Evolutionary conservation across 495 filamentous ascomycete genomes (phyloP).

Genomic region (Pyrenula massariospora): DNA sequence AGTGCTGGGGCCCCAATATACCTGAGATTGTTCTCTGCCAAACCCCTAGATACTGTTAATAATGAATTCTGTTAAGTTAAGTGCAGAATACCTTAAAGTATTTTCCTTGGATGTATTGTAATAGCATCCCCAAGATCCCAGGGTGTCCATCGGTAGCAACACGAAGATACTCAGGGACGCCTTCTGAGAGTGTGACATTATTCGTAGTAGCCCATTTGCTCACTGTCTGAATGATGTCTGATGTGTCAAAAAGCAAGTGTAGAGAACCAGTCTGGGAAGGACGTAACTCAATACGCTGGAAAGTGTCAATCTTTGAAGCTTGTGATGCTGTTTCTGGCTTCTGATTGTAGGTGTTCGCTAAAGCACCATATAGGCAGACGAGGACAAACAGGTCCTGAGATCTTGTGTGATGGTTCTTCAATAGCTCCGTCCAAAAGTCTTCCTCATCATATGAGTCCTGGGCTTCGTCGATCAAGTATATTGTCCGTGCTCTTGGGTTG

Average conservation of each 20-base stretch:
- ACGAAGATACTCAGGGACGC: neutral
- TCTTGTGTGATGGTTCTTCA: neutral
- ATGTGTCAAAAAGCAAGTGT: neutral
- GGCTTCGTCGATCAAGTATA: neutral
- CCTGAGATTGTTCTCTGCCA: too few relatives aligned
- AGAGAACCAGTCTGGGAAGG: neutral
- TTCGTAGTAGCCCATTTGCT: neutral
- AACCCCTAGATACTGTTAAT: too few relatives aligned
- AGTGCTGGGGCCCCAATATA: neutral
- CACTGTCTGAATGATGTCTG: neutral
- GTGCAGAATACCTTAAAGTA: too few relatives aligned
- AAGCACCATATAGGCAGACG: neutral
- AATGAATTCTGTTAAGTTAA: too few relatives aligned
- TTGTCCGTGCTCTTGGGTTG: neutral
- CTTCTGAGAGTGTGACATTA: neutral
- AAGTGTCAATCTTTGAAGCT: neutral
- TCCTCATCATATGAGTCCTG: neutral
- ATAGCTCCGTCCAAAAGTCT: neutral
- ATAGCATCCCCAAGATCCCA: neutral
- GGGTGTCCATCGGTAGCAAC: neutral
- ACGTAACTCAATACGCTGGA: neutral
- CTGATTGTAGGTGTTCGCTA: neutral
- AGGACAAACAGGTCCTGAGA: neutral
- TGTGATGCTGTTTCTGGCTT: neutral
- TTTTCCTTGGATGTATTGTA: neutral